Evolutionary conservation across 305 asterid genomes (phyloP).

Genomic region (Coffea humblotiana): DNA sequence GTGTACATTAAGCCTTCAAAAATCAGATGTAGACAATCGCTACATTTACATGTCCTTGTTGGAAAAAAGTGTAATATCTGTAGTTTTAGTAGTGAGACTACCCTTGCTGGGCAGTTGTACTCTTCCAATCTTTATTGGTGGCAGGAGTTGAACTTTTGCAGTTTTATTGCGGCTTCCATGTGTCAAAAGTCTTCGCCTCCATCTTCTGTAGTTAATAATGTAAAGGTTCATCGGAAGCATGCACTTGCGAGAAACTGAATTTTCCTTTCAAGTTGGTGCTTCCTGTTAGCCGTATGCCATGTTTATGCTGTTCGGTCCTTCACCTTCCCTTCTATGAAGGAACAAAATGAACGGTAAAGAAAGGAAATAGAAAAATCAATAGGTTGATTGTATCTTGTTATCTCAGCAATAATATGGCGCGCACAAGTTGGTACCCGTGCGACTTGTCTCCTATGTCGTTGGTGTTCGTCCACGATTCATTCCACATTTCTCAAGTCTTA

Average conservation of each 20-base stretch:
- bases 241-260: neutral
- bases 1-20: slow-evolving; percentile 19
- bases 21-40: slow-evolving; percentile 13
- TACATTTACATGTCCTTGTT: neutral
- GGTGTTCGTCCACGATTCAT: neutral
- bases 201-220: neutral
- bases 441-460: neutral
- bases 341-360: neutral
- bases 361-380: neutral
- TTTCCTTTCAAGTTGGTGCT: neutral
- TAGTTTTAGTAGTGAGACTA: neutral
- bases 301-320: neutral
- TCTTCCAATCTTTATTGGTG: neutral
- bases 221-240: neutral
- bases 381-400: neutral
- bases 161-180: neutral
- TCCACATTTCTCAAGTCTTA: neutral
- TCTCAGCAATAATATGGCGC: neutral
- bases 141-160: neutral
- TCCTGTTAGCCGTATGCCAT: neutral
- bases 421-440: neutral
- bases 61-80: neutral
- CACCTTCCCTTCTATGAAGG: neutral
- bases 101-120: neutral
- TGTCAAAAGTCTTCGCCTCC: neutral